Conservation (phyloP, 2,329 filamentous ascomycete species). For the Cryphonectria nitschkei region DNA sequence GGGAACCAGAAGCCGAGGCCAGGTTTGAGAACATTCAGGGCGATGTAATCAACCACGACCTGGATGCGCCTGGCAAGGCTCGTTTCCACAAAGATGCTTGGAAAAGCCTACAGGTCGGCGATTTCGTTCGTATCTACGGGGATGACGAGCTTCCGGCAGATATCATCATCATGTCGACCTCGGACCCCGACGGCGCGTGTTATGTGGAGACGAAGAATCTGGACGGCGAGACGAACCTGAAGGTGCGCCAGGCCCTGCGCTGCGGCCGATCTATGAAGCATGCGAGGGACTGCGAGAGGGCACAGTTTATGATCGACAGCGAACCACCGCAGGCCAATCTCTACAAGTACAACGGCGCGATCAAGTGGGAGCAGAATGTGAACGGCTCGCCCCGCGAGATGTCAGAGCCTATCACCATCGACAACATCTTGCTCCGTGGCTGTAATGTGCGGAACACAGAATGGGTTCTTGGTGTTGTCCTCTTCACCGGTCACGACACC, state of each 20-base stretch:
- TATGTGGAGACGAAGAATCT: conserved; percentile 98
- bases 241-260: conserved; percentile 88
- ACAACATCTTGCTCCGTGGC: conserved; percentile 91
- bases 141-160: conserved; percentile 95
- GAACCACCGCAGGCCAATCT: conserved; percentile 91
- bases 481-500: conserved; percentile 94
- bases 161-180: conserved; percentile 88
- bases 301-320: conserved; percentile 87
- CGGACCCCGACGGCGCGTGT: conserved; percentile 90
- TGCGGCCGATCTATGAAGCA: conserved; percentile 83
- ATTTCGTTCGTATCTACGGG: conserved; percentile 95
- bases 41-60: conserved; percentile 72
- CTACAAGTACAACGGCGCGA: conserved; percentile 90
- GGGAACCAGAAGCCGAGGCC: conserved; percentile 40
- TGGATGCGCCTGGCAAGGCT: conserved; percentile 68
- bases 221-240: conserved; percentile 96
- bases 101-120: conserved; percentile 94
- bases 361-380: conserved; percentile 81
- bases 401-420: conserved; percentile 91
- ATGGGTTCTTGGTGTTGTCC: conserved; percentile 89
- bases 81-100: conserved; percentile 91
- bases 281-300: conserved; percentile 87
- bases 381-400: conserved; percentile 70
- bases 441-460: conserved; percentile 95
- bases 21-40: conserved; percentile 52